Conservation (phyloP, 2,329 filamentous ascomycete species). For the Penicillium rolfsii region DNA sequence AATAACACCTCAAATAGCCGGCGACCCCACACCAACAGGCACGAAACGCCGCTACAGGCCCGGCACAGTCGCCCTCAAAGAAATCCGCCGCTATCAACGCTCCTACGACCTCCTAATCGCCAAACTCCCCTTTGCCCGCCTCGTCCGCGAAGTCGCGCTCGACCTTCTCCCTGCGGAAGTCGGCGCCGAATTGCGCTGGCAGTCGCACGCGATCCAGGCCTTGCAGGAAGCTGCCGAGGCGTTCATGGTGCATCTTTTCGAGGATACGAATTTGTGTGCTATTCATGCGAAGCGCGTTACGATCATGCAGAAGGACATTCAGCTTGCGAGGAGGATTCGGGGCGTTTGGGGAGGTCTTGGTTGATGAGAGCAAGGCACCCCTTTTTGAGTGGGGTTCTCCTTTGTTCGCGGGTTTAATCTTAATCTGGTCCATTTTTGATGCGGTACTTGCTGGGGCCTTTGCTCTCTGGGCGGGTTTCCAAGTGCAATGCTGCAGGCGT, state of each 20-base stretch:
- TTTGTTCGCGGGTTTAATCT: constrained; percentile 15
- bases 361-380: constrained; percentile 37
- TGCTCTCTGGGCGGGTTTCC: background rate
- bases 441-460: background rate
- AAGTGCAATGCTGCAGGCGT: constrained; percentile 9
- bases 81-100: constrained; percentile 89
- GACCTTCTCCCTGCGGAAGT: constrained; percentile 59
- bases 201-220: constrained; percentile 90
- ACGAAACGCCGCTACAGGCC: constrained; percentile 68
- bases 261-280: constrained; percentile 93
- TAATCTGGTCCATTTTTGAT: constrained; percentile 7
- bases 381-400: background rate
- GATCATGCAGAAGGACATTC: constrained; percentile 98
- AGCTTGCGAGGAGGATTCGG: constrained; percentile 79
- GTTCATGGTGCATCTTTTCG: constrained; percentile 94
- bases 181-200: constrained; percentile 81
- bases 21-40: constrained; percentile 70
- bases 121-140: constrained; percentile 55
- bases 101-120: constrained; percentile 82
- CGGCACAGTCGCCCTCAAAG: constrained; percentile 83
- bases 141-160: constrained; percentile 59
- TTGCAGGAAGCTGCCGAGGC: constrained; percentile 96
- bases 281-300: constrained; percentile 97
- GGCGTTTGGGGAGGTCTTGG: constrained; percentile 74
- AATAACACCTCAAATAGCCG: constrained; percentile 49